Percentiles rank a stretch among this genome's conserved stretches.
phyloP scores from a whole-genome alignment of 768 basidiomycete genomes.

The Tulasnella calospora region DNA sequence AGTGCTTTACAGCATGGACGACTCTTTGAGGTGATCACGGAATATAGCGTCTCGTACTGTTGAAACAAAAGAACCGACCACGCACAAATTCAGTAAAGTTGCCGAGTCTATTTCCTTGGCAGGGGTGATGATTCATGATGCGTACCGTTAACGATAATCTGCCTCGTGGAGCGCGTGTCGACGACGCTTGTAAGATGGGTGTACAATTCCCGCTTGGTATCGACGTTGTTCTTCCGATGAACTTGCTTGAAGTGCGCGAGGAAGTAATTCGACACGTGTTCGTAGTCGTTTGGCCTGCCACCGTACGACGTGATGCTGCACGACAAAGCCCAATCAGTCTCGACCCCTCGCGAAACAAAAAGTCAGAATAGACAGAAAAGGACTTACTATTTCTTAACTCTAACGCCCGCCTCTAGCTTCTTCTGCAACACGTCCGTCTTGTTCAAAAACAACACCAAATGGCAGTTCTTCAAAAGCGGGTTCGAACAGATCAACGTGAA shows the following conservation, averaged over 20 bases:
- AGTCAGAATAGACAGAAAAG: neutral
- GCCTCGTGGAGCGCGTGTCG: constrained; percentile 12
- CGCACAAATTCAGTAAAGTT: no score
- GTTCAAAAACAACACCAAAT: constrained; percentile 29
- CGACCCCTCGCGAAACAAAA: neutral
- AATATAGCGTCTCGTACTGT: constrained; percentile 25
- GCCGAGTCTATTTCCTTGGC: no score
- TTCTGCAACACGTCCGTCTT: constrained; percentile 29
- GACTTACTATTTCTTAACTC: constrained; percentile 28
- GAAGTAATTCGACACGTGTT: constrained; percentile 26
- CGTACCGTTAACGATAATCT: constrained; percentile 20
- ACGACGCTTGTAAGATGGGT: constrained; percentile 24
- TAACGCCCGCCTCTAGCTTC: constrained; percentile 27
- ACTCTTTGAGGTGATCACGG: constrained; percentile 21
- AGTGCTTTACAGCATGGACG: constrained; percentile 18
- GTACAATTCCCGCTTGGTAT: constrained; percentile 23
- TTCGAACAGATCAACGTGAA: constrained; percentile 28
- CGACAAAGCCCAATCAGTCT: neutral
- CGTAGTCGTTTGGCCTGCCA: constrained; percentile 28
- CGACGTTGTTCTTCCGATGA: constrained; percentile 27
- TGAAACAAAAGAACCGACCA: neutral
- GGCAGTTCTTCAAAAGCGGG: constrained; percentile 28
- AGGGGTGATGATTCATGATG: no score
- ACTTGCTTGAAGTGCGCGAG: constrained; percentile 27
- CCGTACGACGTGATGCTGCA: constrained; percentile 27